Evolutionary conservation across 2,329 filamentous ascomycete genomes (phyloP).

Genomic region (Penicillium sp.): DNA sequence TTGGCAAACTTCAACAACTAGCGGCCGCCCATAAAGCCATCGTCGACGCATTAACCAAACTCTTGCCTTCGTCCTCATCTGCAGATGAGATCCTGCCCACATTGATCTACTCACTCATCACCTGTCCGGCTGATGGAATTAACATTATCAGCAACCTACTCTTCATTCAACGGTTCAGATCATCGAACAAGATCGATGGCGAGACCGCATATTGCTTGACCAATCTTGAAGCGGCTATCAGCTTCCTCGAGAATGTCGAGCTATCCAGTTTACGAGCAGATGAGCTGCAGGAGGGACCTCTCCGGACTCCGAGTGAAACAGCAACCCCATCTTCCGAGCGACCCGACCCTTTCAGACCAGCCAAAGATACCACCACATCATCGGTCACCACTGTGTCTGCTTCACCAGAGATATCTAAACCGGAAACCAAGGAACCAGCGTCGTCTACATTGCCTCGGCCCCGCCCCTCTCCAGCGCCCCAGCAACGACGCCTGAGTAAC

Average conservation of each 20-base stretch:
- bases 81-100: conserved; percentile 97
- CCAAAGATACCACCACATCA: conserved; percentile 27
- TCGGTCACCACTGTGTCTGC: conserved; percentile 31
- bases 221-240: conserved; percentile 91
- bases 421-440: conserved; percentile 29
- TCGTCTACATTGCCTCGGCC: conserved; percentile 37
- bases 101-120: conserved; percentile 93
- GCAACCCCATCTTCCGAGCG: conserved; percentile 27
- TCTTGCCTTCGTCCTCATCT: conserved; percentile 74
- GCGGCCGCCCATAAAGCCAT: conserved; percentile 91
- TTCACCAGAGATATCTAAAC: conserved; percentile 31
- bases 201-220: conserved; percentile 96
- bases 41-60: conserved; percentile 74
- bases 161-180: conserved; percentile 90
- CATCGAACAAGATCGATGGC: conserved; percentile 81
- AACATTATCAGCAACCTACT: conserved; percentile 92
- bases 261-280: conserved; percentile 83
- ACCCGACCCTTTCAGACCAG: conserved; percentile 25
- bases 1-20: conserved; percentile 87
- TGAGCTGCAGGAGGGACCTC: conserved; percentile 68
- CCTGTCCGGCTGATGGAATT: conserved; percentile 78
- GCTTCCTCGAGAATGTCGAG: conserved; percentile 93
- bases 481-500: conserved; percentile 78
- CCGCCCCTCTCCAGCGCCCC: conserved; percentile 43
- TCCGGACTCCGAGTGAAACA: conserved; percentile 51